Evolutionary conservation across 306 rosid genomes (phyloP).

Genomic region (Sechiopsis laciniata): DNA sequence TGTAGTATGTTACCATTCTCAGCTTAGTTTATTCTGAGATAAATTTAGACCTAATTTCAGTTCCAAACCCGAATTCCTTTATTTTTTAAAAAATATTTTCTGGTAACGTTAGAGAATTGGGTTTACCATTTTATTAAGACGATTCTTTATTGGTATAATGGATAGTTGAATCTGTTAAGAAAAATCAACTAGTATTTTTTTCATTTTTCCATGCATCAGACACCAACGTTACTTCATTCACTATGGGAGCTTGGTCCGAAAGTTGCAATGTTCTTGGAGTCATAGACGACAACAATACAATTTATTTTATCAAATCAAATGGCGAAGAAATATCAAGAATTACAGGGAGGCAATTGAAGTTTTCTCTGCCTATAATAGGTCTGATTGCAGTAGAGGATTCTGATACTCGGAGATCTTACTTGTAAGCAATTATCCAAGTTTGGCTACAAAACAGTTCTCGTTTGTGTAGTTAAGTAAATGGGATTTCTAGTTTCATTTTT

Average conservation of each 20-base stretch:
- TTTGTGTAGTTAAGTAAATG: not conserved
- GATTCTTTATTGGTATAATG: not conserved
- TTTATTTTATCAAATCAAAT: constrained; percentile 66
- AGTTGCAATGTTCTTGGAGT: constrained; percentile 77
- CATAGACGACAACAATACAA: constrained; percentile 57
- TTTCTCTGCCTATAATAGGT: constrained; percentile 54
- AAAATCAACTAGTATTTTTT: constrained; percentile 9
- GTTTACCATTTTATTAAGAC: not conserved
- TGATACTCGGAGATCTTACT: constrained; percentile 39
- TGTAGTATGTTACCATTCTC: not conserved
- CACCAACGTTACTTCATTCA: constrained; percentile 54
- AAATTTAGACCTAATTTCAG: not conserved
- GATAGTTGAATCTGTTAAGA: not conserved
- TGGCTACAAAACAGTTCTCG: not conserved
- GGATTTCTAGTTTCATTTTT: constrained; percentile 8
- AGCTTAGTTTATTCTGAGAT: not conserved
- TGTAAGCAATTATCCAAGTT: constrained; percentile 42
- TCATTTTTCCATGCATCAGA: constrained; percentile 39
- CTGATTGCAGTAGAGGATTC: constrained; percentile 44
- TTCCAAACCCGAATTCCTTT: not conserved
- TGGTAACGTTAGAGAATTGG: not conserved
- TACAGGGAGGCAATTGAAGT: constrained; percentile 51
- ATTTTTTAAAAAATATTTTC: not conserved
- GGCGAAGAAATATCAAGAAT: constrained; percentile 70
- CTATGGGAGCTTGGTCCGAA: constrained; percentile 81